Base-by-base conservation (phyloP, 768 basidiomycete species). In the Hygrocybe punicea region DNA sequence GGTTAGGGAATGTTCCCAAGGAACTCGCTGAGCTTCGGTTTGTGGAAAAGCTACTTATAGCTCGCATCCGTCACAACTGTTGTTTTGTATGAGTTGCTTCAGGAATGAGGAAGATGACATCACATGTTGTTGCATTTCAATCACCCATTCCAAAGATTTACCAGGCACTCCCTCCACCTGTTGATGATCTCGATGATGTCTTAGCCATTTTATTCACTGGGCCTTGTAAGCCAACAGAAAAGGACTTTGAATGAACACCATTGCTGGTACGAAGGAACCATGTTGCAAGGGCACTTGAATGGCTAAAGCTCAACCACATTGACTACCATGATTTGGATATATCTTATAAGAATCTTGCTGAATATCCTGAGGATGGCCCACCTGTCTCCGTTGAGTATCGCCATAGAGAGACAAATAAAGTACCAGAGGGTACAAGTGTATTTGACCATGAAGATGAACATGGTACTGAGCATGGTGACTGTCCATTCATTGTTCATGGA, bases 401-500 rank as follows among this genome's bases (percentile, higher is more conserved):
- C 44, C 7, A 46, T n/a, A 23, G 8, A 40, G 39, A 16, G 2
- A 46, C 6, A 46, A 62, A 46, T 29, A 62, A 55, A 34, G 36
- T 40, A 17, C n/a, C 34, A 16, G 60, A 63, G 53, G 55, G 25
- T 11, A 49, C 51, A 48, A 54, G 53, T 44, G 50, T 46, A 14
- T 33, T 51, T 51, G 61, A 62, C 44, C 33, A 51, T 42, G 58
- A 60, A 34, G 23, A 48, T 6, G 65, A 66, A 34, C 58, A 58
- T 53, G 71, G 73, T 2, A 61, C 58, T 1, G 58, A 59, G n/a
- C 36, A 52, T 0, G 75, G 72, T 6, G 40, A 36, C 1, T 77
- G 76, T 60, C 64, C 74, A 0, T 76, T 77, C 53, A 55, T 66
- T 19, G 74, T 79, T 0, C 72, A 76, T 60, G 73, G 74, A 8